Evolutionary conservation across 352 stramenopile species (phyloP), one percentile per base, ranked within the genome.

Genomic region (Phytophthora palmivora): DNA sequence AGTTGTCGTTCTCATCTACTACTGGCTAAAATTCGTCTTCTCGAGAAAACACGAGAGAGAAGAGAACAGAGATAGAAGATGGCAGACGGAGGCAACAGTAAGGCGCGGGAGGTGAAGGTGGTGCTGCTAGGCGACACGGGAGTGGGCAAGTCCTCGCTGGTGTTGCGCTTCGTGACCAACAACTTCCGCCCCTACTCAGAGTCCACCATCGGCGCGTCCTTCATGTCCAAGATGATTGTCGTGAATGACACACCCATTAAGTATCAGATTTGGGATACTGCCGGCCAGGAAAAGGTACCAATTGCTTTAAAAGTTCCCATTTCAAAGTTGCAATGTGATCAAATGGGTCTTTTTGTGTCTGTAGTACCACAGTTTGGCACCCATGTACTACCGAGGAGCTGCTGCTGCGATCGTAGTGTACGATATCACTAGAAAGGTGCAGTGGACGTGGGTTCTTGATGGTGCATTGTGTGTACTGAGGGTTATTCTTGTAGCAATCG

Each of bases 241-340:
- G 87, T 98, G 36, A 94, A 97, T 56, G 88, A 95, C 67, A 85
- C 86, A 42, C 84, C 91, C 44, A 96, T 97, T 63, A 98, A 98
- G 82, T 98, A 98, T 71, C 94, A 99, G 78, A 99, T 99, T 72
- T 99, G 96, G 97, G 97, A 99, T 74, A 99, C 97, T 12, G 97
- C 97, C 30, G 97, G 97, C 14, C 97, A 99, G 83, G 96, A 99
- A 60, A 95, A 95, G 76, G 81, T 91, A 62, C 7, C 57, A 30
- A 33, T 44, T 22, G 6, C 21, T 45, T 4, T 9, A 42, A n/a
- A n/a, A 4, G 4, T 57, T 45, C 18, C 30, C 45, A 47, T 70
- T 32, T 49, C 15, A 42, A 12, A 45, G 14, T 9, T 10, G 26
- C 11, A 38, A 24, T 58, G n/a, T 49, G 37, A 42, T 58, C n/a